Evolutionary conservation across 2,329 filamentous ascomycete genomes (phyloP), one percentile per base, ranked within the genome.

Genomic region (Aspergillus clavatus): DNA sequence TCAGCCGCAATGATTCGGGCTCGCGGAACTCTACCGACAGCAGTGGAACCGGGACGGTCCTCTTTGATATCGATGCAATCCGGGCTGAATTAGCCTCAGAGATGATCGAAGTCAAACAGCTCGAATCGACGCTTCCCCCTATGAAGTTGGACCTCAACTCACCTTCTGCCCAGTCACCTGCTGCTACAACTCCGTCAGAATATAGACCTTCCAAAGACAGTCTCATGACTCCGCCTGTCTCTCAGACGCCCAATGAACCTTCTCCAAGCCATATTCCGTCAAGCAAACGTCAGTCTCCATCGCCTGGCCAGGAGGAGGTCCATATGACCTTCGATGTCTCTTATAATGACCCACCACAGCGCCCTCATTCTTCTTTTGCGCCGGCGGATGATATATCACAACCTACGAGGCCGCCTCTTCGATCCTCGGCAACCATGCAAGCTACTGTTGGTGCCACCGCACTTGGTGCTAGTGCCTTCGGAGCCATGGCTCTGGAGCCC

Each of bases 11-110:
- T 11, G 57, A 62, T 28, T 57, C 60, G 16, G 61, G 59, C 12
- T 42, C 56, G 31, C 57, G 52, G 10, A 51, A 54, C 37, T 58
- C 63, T 3, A 56, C 35, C 14, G 61, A 66, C 7, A 53, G 53
- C 12, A 55, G 47, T 31, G 58, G 53, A 39, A 55, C 69, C 12
- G 65, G 66, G 16, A 73, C 73, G 26, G 85, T 97, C 7, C 76
- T 98, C 37, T 98, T 98, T 59, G 93, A 98, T 59, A 82, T 98
- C 38, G 93, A 98, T 58, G 93, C 93, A 10, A 97, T 98, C 53
- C 80, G 88, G 39, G 84, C 88, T 7, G 87, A 94, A 59, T 73
- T 98, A 26, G 87, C 87, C 22, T 81, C 80, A 39, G 86, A 91
- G 51, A 75, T 77, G 35, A 78, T 80, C 19, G 77, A 83, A 64